Base-by-base conservation (phyloP, 2,329 filamentous ascomycete genomes). In the Colletotrichum sp. region DNA sequence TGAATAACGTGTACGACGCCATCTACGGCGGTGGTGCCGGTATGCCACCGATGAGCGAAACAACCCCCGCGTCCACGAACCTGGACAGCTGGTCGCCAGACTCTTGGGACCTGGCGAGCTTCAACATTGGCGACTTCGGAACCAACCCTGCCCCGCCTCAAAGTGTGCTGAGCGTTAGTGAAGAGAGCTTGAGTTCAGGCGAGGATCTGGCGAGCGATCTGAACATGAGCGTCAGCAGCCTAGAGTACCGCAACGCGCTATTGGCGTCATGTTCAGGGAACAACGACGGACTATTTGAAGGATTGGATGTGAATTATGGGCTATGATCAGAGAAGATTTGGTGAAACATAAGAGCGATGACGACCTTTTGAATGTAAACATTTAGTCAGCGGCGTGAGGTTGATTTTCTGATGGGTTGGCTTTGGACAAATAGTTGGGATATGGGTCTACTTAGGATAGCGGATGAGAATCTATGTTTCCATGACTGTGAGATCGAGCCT, bases 1-100 rank as follows among this genome's bases (percentile, higher is more conserved):
- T 93, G 78, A 92, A 93, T 70, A 98, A 96, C 81, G 93, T 98
- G n/a, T 97, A 95, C 83, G 93, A 95, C 81, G 93, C 93, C 55
- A 95, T 95, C 71, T 96, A 96, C 79, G 94, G 94, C 48, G 94
- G 94, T 7, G 61, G 94, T 7, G 61, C 66, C 7, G 89, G 90
- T 12, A 88, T 87, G 61, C 84, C 87, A 77, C 86, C 85, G 6
- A 82, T 89, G 36, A 85, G 88, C 39, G 86, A 88, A 26, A 84
- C 88, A 13, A 64, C 61, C 13, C 84, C 88, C 21, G 81, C 87
- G 0, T 85, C 83, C 2, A 82, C 85, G 16, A 81, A 81, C 64
- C 80, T 83, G 48, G 83, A 82, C 24, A 86, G 86, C 67, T 92
- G 90, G 91, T 90, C 90, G 3, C 89, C 90, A 0, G 90, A 92